Conservation (phyloP, 192 early-diverging fungal genomes). For the Linnemannia exigua region DNA sequence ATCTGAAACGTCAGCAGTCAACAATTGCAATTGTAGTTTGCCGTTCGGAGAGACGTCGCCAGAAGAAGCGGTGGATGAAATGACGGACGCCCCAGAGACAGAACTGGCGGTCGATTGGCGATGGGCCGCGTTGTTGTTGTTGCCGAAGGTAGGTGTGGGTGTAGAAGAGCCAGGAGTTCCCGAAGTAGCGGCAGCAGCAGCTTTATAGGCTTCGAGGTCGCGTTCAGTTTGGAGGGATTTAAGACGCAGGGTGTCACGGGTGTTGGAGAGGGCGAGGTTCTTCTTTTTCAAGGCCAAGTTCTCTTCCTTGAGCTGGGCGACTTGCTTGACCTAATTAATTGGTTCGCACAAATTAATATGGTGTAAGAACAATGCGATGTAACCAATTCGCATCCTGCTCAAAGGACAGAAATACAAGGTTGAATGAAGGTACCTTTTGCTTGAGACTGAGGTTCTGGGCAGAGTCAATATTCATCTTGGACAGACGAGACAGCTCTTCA, state of each 20-base stretch:
- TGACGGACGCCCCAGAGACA: conserved; percentile 18
- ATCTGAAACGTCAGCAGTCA: neutral
- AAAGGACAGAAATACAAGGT: neutral
- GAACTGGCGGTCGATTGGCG: neutral
- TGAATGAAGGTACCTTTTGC: conserved; percentile 35
- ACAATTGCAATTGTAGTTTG: conserved; percentile 25
- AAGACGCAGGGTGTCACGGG: conserved; percentile 40
- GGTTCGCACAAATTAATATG: neutral
- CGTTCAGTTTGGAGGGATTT: conserved; percentile 46
- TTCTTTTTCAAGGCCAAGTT: conserved; percentile 44
- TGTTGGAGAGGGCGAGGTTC: conserved; percentile 39
- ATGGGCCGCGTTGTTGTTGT: neutral
- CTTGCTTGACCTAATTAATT: conserved; percentile 33
- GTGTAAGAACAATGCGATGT: neutral
- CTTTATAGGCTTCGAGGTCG: conserved; percentile 47
- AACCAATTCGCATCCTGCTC: neutral
- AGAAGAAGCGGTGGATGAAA: conserved; percentile 21
- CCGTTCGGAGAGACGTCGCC: neutral
- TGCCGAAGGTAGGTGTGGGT: neutral
- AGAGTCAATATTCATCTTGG: conserved; percentile 51
- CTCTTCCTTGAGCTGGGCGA: conserved; percentile 48
- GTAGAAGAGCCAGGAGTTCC: neutral
- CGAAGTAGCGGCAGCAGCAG: neutral
- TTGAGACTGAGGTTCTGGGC: conserved; percentile 45
- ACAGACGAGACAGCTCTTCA: conserved; percentile 39